Evolutionary conservation across 1,284 basidiomycete species (phyloP).

Genomic region (Porodaedalea pini): DNA sequence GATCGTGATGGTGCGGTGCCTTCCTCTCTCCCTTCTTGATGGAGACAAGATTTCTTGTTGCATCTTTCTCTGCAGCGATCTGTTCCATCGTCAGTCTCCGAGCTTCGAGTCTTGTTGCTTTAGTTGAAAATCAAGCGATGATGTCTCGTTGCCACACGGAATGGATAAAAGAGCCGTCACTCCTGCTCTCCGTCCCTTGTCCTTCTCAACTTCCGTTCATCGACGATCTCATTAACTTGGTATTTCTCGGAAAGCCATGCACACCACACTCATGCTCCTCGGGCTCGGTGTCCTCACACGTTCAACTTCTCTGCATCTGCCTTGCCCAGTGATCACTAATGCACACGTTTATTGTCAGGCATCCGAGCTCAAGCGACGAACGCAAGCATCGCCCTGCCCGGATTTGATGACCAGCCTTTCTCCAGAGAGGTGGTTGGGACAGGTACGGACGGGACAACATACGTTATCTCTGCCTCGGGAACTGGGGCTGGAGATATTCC

Average conservation of each 20-base stretch:
- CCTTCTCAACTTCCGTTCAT: too few relatives aligned
- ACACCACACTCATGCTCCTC: neutral
- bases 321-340: neutral
- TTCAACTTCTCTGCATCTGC: neutral
- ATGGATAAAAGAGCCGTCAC: too few relatives aligned
- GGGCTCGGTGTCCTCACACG: neutral
- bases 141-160: too few relatives aligned
- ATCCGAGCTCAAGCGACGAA: neutral
- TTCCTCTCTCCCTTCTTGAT: too few relatives aligned
- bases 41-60: too few relatives aligned
- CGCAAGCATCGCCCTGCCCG: constrained; percentile 2
- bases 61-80: too few relatives aligned
- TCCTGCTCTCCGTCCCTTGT: neutral
- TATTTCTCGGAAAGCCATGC: too few relatives aligned
- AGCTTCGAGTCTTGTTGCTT: too few relatives aligned
- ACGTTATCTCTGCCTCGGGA: constrained; percentile 7
- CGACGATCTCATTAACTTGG: too few relatives aligned
- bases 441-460: constrained; percentile 19
- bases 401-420: neutral
- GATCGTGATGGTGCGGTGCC: too few relatives aligned
- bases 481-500: constrained; percentile 6
- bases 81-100: too few relatives aligned
- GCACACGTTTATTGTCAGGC: neutral
- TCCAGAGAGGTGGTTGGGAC: constrained; percentile 7
- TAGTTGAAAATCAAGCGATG: too few relatives aligned